Conservation (phyloP, 2,329 filamentous ascomycete genomes). For the Xylaria sp. region DNA sequence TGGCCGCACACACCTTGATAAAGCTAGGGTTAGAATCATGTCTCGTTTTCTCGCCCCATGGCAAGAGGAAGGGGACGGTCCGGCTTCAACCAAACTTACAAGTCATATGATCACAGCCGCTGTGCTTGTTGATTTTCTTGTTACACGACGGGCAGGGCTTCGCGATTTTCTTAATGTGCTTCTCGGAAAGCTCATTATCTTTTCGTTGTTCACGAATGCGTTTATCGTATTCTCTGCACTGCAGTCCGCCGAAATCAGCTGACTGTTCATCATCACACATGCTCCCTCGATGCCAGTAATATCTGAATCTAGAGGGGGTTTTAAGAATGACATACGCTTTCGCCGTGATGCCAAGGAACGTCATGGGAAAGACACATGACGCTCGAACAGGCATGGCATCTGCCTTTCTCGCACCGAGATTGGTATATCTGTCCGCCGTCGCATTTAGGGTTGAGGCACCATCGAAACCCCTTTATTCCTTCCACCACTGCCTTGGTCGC, state of each 20-base stretch:
- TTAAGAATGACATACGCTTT: slow-evolving; percentile 32
- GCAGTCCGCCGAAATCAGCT: too few relatives aligned
- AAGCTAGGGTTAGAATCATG: not conserved
- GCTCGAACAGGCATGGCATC: slow-evolving; percentile 42
- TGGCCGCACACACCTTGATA: slow-evolving; percentile 42
- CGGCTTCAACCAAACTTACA: slow-evolving; percentile 39
- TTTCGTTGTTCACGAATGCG: slow-evolving; percentile 38
- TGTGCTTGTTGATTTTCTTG: slow-evolving; percentile 44
- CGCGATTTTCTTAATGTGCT: slow-evolving; percentile 41
- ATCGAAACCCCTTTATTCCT: slow-evolving; percentile 43
- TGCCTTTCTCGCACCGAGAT: slow-evolving; percentile 40
- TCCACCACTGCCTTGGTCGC: slow-evolving; percentile 41
- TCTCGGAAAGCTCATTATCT: slow-evolving; percentile 44
- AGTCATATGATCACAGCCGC: slow-evolving; percentile 50
- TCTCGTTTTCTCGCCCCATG: too few relatives aligned
- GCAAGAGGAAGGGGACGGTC: not conserved
- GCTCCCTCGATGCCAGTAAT: too few relatives aligned
- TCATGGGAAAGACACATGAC: slow-evolving; percentile 44
- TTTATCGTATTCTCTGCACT: slow-evolving; percentile 45
- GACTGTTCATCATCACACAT: too few relatives aligned
- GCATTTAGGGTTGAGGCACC: slow-evolving; percentile 47
- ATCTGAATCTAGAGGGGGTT: too few relatives aligned
- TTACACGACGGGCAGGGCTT: slow-evolving; percentile 46
- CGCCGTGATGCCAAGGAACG: slow-evolving; percentile 45
- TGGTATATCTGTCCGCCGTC: slow-evolving; percentile 47